A percentile compares a stretch with the other conserved stretches of the same genome.
Evolutionary conservation across 1,284 basidiomycete species (phyloP).

Genomic region (Pascua guehoae): DNA sequence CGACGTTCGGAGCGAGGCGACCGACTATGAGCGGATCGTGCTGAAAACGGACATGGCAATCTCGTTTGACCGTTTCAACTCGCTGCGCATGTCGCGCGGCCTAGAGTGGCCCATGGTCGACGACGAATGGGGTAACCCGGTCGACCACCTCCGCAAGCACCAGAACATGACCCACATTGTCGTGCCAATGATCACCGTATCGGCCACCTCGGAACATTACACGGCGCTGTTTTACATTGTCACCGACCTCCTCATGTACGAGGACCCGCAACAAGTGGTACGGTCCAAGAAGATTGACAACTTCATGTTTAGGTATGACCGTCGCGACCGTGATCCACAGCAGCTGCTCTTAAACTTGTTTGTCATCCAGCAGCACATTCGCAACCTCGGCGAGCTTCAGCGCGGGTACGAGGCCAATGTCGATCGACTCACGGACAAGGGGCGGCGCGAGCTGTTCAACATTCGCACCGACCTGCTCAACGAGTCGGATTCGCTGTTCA

Average conservation of each 20-base stretch:
- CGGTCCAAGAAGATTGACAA: constrained; percentile 75
- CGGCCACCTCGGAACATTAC: constrained; percentile 82
- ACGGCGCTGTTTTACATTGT: constrained; percentile 82
- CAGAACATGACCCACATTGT: constrained; percentile 77
- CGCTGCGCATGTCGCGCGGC: constrained; percentile 73
- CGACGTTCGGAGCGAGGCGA: constrained; percentile 75
- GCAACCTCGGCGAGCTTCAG: constrained; percentile 58
- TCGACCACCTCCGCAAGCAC: constrained; percentile 72
- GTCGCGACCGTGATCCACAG: constrained; percentile 67
- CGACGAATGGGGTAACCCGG: constrained; percentile 48
- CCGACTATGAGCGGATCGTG: constrained; percentile 81
- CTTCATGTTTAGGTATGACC: constrained; percentile 85
- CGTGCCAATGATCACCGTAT: constrained; percentile 82
- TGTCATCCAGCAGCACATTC: constrained; percentile 70
- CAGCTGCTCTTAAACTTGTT: constrained; percentile 64
- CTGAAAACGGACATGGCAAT: constrained; percentile 82
- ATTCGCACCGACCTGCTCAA: constrained; percentile 71
- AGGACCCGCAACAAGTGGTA: constrained; percentile 76
- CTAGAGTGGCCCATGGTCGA: constrained; percentile 49
- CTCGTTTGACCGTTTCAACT: constrained; percentile 93
- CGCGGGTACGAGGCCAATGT: constrained; percentile 58
- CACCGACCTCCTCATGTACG: constrained; percentile 80
- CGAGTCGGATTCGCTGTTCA: constrained; percentile 73
- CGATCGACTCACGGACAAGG: constrained; percentile 54
- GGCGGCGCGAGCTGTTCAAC: constrained; percentile 57